Evolutionary conservation across 2,329 filamentous ascomycete species (phyloP).

Genomic region (Aspergillus bombycis): DNA sequence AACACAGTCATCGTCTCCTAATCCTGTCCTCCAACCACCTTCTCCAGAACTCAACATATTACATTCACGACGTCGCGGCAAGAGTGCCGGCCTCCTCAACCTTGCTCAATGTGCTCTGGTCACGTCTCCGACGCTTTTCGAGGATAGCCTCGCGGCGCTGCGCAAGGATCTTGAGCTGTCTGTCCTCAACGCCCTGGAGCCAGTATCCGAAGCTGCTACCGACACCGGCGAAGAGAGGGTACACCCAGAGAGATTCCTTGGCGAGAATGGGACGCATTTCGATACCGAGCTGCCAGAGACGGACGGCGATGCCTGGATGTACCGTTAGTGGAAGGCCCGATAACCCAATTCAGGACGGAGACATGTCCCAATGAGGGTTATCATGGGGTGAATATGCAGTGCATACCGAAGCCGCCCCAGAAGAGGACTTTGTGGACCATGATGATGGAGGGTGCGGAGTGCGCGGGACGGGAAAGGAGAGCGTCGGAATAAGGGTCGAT

Average conservation of each 20-base stretch:
- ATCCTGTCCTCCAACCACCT: background rate
- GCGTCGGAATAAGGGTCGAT: background rate
- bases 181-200: slow-evolving; percentile 85
- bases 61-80: slow-evolving; percentile 40
- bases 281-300: slow-evolving; percentile 96
- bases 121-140: slow-evolving; percentile 84
- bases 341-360: background rate
- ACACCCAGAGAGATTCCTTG: slow-evolving; percentile 81
- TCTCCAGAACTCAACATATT: background rate
- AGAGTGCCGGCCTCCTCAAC: slow-evolving; percentile 38
- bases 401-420: slow-evolving; percentile 80
- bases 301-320: slow-evolving; percentile 77
- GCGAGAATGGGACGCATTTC: slow-evolving; percentile 97
- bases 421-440: slow-evolving; percentile 58
- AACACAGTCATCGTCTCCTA: background rate
- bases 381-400: background rate
- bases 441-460: slow-evolving; percentile 18
- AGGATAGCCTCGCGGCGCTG: slow-evolving; percentile 80
- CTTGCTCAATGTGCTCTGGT: slow-evolving; percentile 55
- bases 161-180: slow-evolving; percentile 74
- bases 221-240: slow-evolving; percentile 82
- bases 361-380: background rate
- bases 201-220: slow-evolving; percentile 96
- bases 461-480: slow-evolving; percentile 20
- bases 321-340: slow-evolving; percentile 1